phyloP scores from a whole-genome alignment of 2,329 filamentous ascomycete genomes.

The Pleurostoma richardsiae region DNA sequence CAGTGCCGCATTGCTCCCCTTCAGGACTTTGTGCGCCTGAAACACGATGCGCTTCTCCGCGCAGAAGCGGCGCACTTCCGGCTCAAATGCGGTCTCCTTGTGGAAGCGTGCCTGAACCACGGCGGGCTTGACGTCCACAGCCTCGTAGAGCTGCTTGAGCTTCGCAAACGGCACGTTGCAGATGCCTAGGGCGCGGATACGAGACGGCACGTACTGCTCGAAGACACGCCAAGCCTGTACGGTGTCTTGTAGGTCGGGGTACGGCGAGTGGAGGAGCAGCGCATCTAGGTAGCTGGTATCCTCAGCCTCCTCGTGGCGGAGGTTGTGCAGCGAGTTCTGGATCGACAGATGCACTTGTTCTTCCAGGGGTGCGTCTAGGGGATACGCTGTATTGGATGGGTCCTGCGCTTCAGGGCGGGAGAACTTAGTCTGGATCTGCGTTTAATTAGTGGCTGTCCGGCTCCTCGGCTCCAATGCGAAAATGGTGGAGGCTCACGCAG shows the following conservation, averaged over 20 bases:
- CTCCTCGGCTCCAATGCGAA: not conserved
- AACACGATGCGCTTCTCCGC: not conserved
- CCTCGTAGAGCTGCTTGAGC: not conserved
- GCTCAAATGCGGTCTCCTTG: not conserved
- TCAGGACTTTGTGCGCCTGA: not conserved
- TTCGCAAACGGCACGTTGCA: not conserved
- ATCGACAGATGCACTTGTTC: not conserved
- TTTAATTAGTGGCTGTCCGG: not conserved
- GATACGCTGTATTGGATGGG: not conserved
- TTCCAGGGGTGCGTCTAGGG: not conserved
- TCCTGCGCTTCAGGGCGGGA: not conserved
- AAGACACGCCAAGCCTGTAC: not conserved
- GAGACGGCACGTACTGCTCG: not conserved
- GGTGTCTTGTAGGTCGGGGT: not conserved
- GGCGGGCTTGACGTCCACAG: not conserved
- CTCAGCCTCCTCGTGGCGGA: not conserved
- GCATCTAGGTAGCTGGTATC: not conserved
- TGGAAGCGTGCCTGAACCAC: not conserved
- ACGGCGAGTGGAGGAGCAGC: not conserved
- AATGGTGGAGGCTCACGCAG: not conserved
- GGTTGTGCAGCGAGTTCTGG: not conserved
- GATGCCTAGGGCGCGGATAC: not conserved
- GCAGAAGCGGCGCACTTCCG: not conserved
- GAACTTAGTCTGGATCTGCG: slow-evolving; percentile 4
- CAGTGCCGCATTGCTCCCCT: not conserved